Evolutionary conservation across 345 rosid genomes (phyloP).

Genomic region (Dovyalis caffra): DNA sequence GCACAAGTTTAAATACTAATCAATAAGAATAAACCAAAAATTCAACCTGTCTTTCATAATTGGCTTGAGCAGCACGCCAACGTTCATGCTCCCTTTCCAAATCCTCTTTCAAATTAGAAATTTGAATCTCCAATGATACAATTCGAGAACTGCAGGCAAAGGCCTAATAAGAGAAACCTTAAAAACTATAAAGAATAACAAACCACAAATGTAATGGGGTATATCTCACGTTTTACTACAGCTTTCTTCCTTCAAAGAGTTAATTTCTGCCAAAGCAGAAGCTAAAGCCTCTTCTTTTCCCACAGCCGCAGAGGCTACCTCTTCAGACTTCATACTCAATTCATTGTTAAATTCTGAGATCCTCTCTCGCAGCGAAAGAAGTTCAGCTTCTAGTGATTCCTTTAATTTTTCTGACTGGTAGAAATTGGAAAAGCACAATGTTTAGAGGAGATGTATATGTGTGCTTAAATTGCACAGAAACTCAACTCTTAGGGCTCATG

Average conservation of each 20-base stretch:
- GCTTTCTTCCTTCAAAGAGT: slow-evolving; percentile 65
- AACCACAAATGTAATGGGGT: background rate
- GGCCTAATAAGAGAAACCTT: slow-evolving; percentile 12
- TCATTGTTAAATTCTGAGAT: slow-evolving; percentile 74
- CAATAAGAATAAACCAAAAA: slow-evolving; percentile 1
- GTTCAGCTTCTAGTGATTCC: slow-evolving; percentile 67
- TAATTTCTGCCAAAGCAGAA: slow-evolving; percentile 61
- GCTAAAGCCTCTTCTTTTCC: slow-evolving; percentile 72
- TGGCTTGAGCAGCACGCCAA: slow-evolving; percentile 77
- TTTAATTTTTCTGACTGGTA: slow-evolving; percentile 67
- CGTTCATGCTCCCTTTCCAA: slow-evolving; percentile 72
- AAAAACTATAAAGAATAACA: slow-evolving; percentile 7
- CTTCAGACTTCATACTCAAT: slow-evolving; percentile 61
- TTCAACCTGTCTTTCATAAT: slow-evolving; percentile 93
- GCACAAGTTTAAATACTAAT: background rate
- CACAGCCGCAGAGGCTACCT: slow-evolving; percentile 57
- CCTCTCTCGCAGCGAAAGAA: slow-evolving; percentile 62
- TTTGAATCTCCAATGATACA: slow-evolving; percentile 56
- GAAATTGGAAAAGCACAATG: slow-evolving; percentile 9
- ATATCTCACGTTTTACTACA: slow-evolving; percentile 54
- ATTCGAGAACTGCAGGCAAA: slow-evolving; percentile 65
- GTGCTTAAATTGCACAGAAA: background rate
- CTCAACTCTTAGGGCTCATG: slow-evolving; percentile 8
- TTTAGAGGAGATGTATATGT: background rate
- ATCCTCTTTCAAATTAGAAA: slow-evolving; percentile 61